Conservation (phyloP, 495 filamentous ascomycete species). For the Podospora didyma region DNA sequence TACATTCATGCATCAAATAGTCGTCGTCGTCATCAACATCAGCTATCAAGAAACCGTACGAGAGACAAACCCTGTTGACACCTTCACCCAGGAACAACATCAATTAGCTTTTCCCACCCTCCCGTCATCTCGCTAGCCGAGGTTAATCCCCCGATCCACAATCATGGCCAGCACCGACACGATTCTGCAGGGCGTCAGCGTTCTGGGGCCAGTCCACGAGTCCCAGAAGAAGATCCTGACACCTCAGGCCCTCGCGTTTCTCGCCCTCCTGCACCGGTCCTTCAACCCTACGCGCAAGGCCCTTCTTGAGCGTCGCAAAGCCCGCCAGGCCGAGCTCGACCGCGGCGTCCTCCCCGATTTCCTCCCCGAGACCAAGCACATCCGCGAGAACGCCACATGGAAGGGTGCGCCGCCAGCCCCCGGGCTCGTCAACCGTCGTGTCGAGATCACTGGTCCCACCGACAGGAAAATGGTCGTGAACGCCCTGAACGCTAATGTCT, state of each 20-base stretch:
- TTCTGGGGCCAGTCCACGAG: conserved; percentile 74
- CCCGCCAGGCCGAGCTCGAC: conserved; percentile 93
- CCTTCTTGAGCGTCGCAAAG: conserved; percentile 78
- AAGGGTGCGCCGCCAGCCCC: conserved; percentile 91
- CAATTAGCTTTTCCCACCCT: too few species aligned
- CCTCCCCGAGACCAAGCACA: conserved; percentile 91
- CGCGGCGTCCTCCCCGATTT: conserved; percentile 90
- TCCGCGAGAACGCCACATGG: conserved; percentile 93
- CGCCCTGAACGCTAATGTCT: conserved; percentile 93
- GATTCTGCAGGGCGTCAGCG: conserved; percentile 81
- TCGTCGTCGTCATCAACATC: too few species aligned
- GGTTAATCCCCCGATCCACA: neutral
- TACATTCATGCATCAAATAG: too few species aligned
- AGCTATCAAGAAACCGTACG: neutral
- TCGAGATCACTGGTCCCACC: conserved; percentile 98
- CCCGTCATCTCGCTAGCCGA: neutral
- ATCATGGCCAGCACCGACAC: conserved; percentile 66
- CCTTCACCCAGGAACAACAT: too few species aligned
- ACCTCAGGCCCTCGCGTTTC: conserved; percentile 85
- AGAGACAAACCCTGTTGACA: neutral
- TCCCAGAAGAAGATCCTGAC: conserved; percentile 86
- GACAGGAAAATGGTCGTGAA: conserved; percentile 99
- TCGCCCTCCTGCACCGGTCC: conserved; percentile 87
- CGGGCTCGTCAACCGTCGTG: conserved; percentile 86
- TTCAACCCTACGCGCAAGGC: conserved; percentile 90